Percentiles rank a stretch among this genome's conserved stretches.
These are phyloP conservation scores for Neurospora cerealis DNA, from an alignment of 495 filamentous ascomycete species.

Conservation along the genomic window DNA sequence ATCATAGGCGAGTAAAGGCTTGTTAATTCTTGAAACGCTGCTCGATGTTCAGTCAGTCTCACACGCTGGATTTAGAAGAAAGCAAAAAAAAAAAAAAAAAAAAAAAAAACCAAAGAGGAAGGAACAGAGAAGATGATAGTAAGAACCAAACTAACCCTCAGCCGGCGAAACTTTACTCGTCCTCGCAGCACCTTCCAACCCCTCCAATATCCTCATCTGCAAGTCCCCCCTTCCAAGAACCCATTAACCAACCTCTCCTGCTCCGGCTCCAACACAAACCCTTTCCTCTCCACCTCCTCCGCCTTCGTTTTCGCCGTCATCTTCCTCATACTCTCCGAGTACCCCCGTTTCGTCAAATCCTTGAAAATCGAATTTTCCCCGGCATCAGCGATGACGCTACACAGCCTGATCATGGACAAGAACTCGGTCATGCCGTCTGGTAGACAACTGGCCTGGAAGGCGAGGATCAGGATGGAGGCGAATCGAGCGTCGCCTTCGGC, in stretches of 20 bases:
- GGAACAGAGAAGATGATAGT: neutral
- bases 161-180: constrained; percentile 10
- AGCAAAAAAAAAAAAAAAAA: neutral
- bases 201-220: neutral
- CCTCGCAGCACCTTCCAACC: constrained; percentile 2
- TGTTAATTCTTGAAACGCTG: constrained; percentile 17
- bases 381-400: constrained; percentile 33
- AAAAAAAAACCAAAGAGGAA: neutral
- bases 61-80: neutral
- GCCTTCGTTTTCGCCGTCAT: neutral
- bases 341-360: constrained; percentile 18
- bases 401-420: constrained; percentile 43
- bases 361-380: constrained; percentile 31
- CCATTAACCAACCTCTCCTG: constrained; percentile 17
- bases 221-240: constrained; percentile 6
- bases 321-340: constrained; percentile 10
- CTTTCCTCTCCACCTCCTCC: neutral
- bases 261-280: constrained; percentile 2
- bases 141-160: constrained; percentile 11
- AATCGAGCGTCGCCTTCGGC: constrained; percentile 37
- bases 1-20: constrained; percentile 9
- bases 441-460: constrained; percentile 46
- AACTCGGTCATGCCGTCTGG: constrained; percentile 46
- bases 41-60: neutral
- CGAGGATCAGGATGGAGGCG: constrained; percentile 39